Evolutionary conservation across 192 early-diverging fungal genomes (phyloP), one percentile per base, ranked within the genome.

Genomic region (Entomortierella parvispora): DNA sequence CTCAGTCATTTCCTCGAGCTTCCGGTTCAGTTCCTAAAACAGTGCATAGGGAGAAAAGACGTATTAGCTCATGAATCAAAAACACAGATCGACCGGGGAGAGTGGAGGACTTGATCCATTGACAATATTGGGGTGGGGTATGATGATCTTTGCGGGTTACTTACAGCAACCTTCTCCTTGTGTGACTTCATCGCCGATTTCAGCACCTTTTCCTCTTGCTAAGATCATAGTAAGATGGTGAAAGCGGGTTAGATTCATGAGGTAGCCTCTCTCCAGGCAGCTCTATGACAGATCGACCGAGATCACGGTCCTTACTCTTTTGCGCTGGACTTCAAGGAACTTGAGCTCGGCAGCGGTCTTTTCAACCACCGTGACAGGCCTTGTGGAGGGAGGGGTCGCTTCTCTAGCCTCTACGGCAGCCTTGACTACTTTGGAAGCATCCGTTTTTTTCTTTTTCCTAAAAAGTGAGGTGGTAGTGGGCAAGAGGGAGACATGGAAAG

Each of bases 311-410:
- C 84, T 65, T 81, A 92, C 91, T 60, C 92, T 62, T 61, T 91
- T 86, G 66, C 71, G 53, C 50, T 89, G 83, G 6, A 82, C 83
- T 52, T 92, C 90, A 67, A 91, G 90, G 71, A 93, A 92, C 55
- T 88, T 89, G 51, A 83, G 60, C 69, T 93, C 90, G 20, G 92
- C 92, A 2, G 85, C 82, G 1, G 92, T 93, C 67, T 90, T 92
- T 50, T 80, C 68, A 28, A 87, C 40, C 33, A 71, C 74, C 2
- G 68, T 60, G 15, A 83, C 65, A 10, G 61, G 66, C 42, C 67
- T 67, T 44, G 69, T 45, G 28, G 67, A 43, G 20, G 58, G 61
- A 4, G 58, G 59, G 1, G 62, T 57, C 9, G 58, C n/a, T 28
- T 60, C 53, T 46, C 74, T 68, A 25, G 65, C 67, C 12, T 68